Base-by-base conservation (phyloP, 2,329 filamentous ascomycete species). In the Pyrenophora tritici-repentis region DNA sequence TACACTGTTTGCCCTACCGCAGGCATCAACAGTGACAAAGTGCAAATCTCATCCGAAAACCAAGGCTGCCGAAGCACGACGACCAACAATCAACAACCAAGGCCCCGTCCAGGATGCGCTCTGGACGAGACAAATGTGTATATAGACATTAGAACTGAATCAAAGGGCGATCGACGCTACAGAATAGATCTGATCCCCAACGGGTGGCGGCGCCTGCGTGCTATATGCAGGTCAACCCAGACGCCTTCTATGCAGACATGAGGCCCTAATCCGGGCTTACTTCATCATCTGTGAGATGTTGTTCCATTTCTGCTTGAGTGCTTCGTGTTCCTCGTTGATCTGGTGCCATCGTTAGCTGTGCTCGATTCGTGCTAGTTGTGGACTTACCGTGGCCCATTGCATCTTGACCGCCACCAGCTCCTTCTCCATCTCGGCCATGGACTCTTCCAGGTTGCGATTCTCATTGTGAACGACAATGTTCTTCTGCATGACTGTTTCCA, bases 401-500 rank as follows among this genome's bases (percentile, higher is more conserved):
- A 99, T 89, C 82, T 99, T 99, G 1, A 91, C 94, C 70, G 88
- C 85, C 57, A 99, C 93, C 60, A 99, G 79, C 72, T 91, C 86
- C 74, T 92, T 89, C 79, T 97, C 94, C 79, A 97, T 89, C 63
- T 97, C 91, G 4, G 85, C 82, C 82, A 96, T 83, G 67, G 94
- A 90, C 70, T 96, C 93, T 75, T 97, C 92, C 61, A 99, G 78
- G 50, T 82, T 84, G 53, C 89, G 83, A 68, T 97, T 99, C 77
- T 96, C 91, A 63, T 96, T 91, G 67, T 97, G 92, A 6, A 97
- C 92, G 66, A 95, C 91, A 56, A 89, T 84, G 70, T 97, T 97
- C 54, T 91, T 85, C 73, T 91, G 86, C 88, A 97, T 94, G 65
- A 97, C 85, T 45, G 89, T 84, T 47, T 97, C 92, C 76, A 96